Conservation (phyloP, 805 yeast species). For the Candida sanyiensis region DNA sequence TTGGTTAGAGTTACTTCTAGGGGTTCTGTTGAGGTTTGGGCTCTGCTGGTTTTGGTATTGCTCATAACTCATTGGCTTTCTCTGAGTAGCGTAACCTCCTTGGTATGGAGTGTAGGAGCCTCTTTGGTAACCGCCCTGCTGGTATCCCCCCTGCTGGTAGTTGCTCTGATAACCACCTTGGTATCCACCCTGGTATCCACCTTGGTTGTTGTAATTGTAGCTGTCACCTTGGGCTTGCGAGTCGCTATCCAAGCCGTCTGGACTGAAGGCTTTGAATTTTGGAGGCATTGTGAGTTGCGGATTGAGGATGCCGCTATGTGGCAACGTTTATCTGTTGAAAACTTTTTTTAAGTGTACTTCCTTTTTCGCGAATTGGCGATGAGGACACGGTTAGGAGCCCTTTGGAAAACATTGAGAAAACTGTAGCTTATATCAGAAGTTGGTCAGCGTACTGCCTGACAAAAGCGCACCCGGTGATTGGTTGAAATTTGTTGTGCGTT, state of each 20-base stretch:
- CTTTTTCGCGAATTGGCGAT: background rate
- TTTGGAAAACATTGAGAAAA: background rate
- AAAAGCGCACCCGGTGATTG: background rate
- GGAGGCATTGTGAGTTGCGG: conserved; percentile 30
- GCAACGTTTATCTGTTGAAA: conserved; percentile 2
- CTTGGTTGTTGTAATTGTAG: conserved; percentile 4
- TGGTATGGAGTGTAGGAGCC: conserved; percentile 6
- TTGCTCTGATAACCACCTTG: conserved; percentile 5
- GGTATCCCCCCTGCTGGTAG: conserved; percentile 4
- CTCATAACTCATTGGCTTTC: conserved; percentile 23
- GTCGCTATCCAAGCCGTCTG: conserved; percentile 27
- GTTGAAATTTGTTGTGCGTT: background rate
- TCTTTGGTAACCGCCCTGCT: conserved; percentile 2
- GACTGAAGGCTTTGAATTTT: conserved; percentile 32
- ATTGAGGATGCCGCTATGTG: background rate
- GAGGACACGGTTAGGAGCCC: background rate
- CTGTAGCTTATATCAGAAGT: too few relatives aligned
- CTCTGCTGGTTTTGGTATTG: conserved; percentile 20
- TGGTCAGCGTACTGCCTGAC: too few relatives aligned
- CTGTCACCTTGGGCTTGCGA: conserved; percentile 9
- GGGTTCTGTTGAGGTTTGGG: conserved; percentile 11
- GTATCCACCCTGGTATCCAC: conserved; percentile 6
- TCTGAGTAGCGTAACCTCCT: conserved; percentile 16
- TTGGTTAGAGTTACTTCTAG: conserved; percentile 14
- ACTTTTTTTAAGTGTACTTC: background rate